phyloP scores from a whole-genome alignment of 805 yeast genomes.

The Wickerhamomyces chaumierensis region DNA sequence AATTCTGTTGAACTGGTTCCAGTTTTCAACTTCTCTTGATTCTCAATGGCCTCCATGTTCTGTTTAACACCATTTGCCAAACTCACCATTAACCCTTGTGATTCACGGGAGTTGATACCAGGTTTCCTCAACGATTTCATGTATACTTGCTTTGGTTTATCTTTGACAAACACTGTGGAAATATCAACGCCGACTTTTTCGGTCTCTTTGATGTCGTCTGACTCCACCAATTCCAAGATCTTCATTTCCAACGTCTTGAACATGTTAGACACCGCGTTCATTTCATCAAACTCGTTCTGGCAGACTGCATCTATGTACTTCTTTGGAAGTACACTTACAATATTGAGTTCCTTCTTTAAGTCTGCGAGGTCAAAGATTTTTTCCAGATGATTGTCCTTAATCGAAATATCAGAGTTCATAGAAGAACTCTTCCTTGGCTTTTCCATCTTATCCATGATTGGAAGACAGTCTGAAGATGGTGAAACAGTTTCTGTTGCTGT shows the following conservation, averaged over 20 bases:
- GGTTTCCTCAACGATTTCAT: not conserved
- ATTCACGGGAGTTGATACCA: no score
- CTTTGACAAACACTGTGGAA: no score
- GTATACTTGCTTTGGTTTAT: no score
- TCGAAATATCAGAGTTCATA: no score
- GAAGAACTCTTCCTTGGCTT: no score
- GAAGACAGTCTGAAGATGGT: not conserved
- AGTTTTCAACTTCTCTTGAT: not conserved
- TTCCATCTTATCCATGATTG: no score
- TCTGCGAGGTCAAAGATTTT: no score
- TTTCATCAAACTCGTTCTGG: not conserved
- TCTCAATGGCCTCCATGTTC: not conserved
- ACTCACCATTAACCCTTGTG: no score
- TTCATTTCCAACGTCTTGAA: not conserved
- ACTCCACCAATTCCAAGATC: not conserved
- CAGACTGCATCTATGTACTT: no score
- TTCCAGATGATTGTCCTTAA: no score
- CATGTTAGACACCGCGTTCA: not conserved
- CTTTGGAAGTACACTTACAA: no score
- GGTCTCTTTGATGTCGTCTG: not conserved
- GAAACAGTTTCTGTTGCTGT: not conserved
- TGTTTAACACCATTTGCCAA: no score
- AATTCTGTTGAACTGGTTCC: not conserved
- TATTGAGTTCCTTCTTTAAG: conserved; percentile 1
- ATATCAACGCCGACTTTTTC: not conserved